phyloP scores from a whole-genome alignment of 2,329 filamentous ascomycete genomes.

The Epichloe brachyelytri region DNA sequence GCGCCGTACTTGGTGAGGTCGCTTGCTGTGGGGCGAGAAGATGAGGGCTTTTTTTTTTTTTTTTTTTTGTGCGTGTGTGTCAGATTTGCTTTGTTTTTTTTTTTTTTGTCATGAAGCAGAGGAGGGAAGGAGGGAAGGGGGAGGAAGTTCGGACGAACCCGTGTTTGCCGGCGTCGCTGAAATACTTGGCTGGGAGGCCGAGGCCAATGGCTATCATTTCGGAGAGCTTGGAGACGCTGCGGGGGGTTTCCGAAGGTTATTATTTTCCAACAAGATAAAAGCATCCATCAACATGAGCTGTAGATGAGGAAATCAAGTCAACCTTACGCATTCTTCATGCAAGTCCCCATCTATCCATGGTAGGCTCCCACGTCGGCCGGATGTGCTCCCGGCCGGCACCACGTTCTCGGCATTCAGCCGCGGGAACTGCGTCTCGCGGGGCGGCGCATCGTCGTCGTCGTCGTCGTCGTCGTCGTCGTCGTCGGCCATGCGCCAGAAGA shows the following conservation, averaged over 20 bases:
- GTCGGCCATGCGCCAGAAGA: slow-evolving; percentile 46
- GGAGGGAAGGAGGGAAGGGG: not conserved
- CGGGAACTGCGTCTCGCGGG: slow-evolving; percentile 40
- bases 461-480: too few relatives aligned
- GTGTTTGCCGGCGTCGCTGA: slow-evolving; percentile 41
- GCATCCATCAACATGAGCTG: too few relatives aligned
- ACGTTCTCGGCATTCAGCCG: slow-evolving; percentile 43
- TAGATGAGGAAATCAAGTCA: too few relatives aligned
- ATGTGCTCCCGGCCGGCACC: slow-evolving; percentile 37
- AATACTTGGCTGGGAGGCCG: slow-evolving; percentile 37
- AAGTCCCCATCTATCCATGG: slow-evolving; percentile 43
- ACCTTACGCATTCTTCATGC: slow-evolving; percentile 46
- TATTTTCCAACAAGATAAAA: too few relatives aligned
- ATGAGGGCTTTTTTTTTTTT: slow-evolving; percentile 32
- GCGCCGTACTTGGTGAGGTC: slow-evolving; percentile 40
- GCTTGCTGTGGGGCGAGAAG: slow-evolving; percentile 47
- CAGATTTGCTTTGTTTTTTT: not conserved
- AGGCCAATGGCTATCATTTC: slow-evolving; percentile 47
- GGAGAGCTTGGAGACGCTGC: slow-evolving; percentile 40
- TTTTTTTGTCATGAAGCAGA: not conserved
- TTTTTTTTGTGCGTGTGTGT: too few relatives aligned
- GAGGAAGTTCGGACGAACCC: slow-evolving; percentile 24
- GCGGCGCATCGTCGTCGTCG: too few relatives aligned
- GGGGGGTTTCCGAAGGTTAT: too few relatives aligned
- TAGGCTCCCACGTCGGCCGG: slow-evolving; percentile 35